phyloP scores from a whole-genome alignment of 805 yeast species.

The Barnettozyma pratensis region DNA sequence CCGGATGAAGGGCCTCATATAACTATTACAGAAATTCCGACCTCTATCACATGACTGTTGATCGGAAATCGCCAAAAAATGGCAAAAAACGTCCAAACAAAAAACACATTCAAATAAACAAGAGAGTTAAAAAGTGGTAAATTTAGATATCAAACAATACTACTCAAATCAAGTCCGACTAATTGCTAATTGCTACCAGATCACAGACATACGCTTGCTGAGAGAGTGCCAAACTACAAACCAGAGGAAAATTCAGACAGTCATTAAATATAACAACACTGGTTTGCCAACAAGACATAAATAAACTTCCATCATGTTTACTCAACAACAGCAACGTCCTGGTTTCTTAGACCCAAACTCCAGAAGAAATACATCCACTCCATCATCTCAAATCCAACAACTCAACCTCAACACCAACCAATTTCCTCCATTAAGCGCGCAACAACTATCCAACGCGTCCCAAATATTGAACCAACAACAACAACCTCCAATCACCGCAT shows the following conservation, averaged over 20 bases:
- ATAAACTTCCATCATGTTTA: background rate
- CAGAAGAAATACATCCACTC: slow-evolving; percentile 8
- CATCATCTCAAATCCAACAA: slow-evolving; percentile 1
- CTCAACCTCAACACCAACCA: slow-evolving; percentile 9
- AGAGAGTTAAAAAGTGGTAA: too few species aligned
- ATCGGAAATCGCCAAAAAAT: background rate
- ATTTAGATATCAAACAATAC: too few species aligned
- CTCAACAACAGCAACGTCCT: slow-evolving; percentile 16
- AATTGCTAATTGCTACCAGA: too few species aligned
- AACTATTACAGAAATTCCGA: background rate
- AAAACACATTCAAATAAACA: background rate
- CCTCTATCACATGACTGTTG: background rate
- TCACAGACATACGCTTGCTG: too few species aligned
- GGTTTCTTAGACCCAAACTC: slow-evolving; percentile 11
- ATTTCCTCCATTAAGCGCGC: slow-evolving; percentile 15
- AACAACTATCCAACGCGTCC: slow-evolving; percentile 2
- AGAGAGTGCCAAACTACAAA: too few species aligned
- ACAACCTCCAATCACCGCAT: slow-evolving; percentile 1
- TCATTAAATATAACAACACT: background rate
- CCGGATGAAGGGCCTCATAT: background rate
- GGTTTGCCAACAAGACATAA: background rate
- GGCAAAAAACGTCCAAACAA: background rate
- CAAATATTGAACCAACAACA: slow-evolving; percentile 8
- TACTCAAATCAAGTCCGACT: too few species aligned
- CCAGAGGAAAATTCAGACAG: background rate